Evolutionary conservation across 2,329 filamentous ascomycete species (phyloP).

Genomic region (Alternaria longipes): DNA sequence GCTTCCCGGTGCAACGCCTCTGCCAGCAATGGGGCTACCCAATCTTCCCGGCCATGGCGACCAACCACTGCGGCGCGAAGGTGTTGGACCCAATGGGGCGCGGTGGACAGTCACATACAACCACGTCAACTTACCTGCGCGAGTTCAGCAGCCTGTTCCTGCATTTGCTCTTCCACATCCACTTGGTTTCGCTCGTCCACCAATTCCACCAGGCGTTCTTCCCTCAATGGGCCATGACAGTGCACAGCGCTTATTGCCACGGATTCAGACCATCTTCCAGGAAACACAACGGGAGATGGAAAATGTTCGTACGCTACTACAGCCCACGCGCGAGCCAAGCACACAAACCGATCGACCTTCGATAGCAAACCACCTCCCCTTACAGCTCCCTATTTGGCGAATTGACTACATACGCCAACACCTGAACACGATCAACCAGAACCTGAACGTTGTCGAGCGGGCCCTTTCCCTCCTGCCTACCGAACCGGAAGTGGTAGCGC

Average conservation of each 20-base stretch:
- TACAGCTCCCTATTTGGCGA: constrained; percentile 39
- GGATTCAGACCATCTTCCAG: constrained; percentile 36
- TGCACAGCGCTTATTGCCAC: constrained; percentile 30
- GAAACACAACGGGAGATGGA: constrained; percentile 44
- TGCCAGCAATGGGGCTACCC: constrained; percentile 5
- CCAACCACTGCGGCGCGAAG: constrained; percentile 60
- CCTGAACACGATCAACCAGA: constrained; percentile 32
- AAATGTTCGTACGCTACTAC: constrained; percentile 39
- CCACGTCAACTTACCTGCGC: constrained; percentile 47
- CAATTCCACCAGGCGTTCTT: constrained; percentile 26
- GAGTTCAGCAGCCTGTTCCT: constrained; percentile 28
- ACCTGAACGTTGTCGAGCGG: constrained; percentile 41
- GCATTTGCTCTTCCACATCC: constrained; percentile 33
- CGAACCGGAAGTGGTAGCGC: constrained; percentile 39
- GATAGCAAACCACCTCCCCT: background rate
- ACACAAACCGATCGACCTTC: constrained; percentile 2
- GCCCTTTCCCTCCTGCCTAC: constrained; percentile 39
- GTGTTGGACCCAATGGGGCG: constrained; percentile 61
- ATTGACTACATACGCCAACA: constrained; percentile 40
- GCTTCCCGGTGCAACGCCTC: constrained; percentile 4
- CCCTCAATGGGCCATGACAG: constrained; percentile 17
- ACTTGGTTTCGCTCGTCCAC: constrained; percentile 29
- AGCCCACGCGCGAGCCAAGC: constrained; percentile 13
- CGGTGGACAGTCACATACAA: constrained; percentile 64
- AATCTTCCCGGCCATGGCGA: constrained; percentile 40